A percentile compares a stretch with the other conserved stretches of the same genome.
phyloP scores from a whole-genome alignment of 1,284 basidiomycete genomes.

The Rhodotorula sp. region DNA sequence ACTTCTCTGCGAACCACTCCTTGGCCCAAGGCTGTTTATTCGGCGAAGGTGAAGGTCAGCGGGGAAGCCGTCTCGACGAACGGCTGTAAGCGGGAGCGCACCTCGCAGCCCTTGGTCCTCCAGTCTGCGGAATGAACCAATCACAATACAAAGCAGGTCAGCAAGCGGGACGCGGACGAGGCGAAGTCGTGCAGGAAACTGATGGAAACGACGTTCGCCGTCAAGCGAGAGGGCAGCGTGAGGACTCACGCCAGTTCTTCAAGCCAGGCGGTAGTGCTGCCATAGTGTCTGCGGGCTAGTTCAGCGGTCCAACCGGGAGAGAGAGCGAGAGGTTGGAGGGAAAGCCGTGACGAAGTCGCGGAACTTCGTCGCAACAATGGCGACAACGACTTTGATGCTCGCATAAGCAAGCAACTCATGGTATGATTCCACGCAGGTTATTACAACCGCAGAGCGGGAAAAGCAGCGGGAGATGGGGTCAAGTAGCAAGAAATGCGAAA shows the following conservation, averaged over 20 bases:
- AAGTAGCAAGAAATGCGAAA: neutral
- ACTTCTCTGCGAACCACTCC: conserved; percentile 37
- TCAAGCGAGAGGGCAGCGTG: neutral
- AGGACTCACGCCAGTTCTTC: conserved; percentile 35
- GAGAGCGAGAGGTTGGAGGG: neutral
- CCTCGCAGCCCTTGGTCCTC: conserved; percentile 38
- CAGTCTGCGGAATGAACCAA: conserved; percentile 16
- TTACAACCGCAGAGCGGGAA: neutral
- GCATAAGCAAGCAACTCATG: too few species aligned
- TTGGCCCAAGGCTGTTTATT: conserved; percentile 34
- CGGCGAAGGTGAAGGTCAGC: too few species aligned
- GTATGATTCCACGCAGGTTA: neutral
- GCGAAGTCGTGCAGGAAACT: neutral
- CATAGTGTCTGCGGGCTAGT: neutral
- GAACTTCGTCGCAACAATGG: neutral
- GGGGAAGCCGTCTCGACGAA: too few species aligned
- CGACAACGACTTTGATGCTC: neutral
- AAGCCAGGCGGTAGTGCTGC: conserved; percentile 19
- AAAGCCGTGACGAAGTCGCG: neutral
- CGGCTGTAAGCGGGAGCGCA: too few species aligned
- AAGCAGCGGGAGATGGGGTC: neutral
- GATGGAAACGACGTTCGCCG: neutral
- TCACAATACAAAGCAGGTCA: neutral
- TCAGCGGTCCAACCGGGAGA: too few species aligned
- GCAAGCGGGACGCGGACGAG: neutral